Percentiles rank a stretch among this genome's conserved stretches.
phyloP scores from a whole-genome alignment of 1,284 basidiomycete genomes.

The Ceratobasidium sp. region DNA sequence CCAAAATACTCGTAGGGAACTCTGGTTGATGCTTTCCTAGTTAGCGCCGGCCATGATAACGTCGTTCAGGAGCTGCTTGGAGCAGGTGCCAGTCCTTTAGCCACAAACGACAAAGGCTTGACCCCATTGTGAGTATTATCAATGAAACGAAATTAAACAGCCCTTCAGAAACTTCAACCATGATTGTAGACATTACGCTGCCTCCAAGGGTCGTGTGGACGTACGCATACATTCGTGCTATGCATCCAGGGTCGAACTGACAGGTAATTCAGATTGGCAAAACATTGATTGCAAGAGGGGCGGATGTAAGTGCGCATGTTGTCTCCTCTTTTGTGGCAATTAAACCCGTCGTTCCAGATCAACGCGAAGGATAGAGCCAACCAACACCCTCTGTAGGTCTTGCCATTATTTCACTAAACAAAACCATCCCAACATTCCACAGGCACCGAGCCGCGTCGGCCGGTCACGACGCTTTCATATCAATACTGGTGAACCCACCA shows the following conservation, averaged over 20 bases:
- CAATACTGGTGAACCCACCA: slow-evolving; percentile 76
- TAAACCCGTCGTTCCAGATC: slow-evolving; percentile 61
- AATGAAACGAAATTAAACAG: no score
- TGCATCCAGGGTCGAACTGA: slow-evolving; percentile 43
- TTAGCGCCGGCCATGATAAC: slow-evolving; percentile 80
- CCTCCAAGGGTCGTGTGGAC: slow-evolving; percentile 88
- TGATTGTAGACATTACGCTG: slow-evolving; percentile 90
- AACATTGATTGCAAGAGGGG: slow-evolving; percentile 82
- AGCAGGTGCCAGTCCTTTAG: slow-evolving; percentile 83
- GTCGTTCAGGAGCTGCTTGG: slow-evolving; percentile 82
- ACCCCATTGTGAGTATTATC: slow-evolving; percentile 76
- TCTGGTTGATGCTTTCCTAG: slow-evolving; percentile 53
- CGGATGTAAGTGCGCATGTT: slow-evolving; percentile 70
- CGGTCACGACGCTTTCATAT: slow-evolving; percentile 86
- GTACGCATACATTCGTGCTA: slow-evolving; percentile 55
- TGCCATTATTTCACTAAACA: slow-evolving; percentile 42
- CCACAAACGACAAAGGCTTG: slow-evolving; percentile 84
- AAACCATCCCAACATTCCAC: slow-evolving; percentile 26
- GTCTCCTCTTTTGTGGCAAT: slow-evolving; percentile 11
- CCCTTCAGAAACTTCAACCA: no score
- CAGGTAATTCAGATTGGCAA: slow-evolving; percentile 74
- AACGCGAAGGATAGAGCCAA: slow-evolving; percentile 91
- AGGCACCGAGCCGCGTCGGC: slow-evolving; percentile 95
- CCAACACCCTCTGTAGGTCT: slow-evolving; percentile 82
- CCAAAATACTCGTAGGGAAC: no score